Evolutionary conservation across 129 eudicot species (phyloP).

Genomic region (Flaveria ramosissima): DNA sequence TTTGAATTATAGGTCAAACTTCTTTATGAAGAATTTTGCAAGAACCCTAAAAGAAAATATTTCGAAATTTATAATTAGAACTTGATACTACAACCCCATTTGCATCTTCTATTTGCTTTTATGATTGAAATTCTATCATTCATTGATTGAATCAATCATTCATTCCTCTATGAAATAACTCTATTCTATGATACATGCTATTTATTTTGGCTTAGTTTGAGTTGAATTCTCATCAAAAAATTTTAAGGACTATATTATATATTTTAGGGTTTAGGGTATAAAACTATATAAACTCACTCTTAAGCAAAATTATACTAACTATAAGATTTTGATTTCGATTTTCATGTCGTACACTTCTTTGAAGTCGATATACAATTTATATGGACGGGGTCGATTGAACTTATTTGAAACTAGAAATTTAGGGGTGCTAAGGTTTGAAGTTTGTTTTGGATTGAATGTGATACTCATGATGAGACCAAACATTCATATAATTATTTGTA

Average conservation of each 20-base stretch:
- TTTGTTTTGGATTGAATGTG: too few relatives aligned
- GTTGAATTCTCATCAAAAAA: not conserved
- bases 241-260: not conserved
- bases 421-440: too few relatives aligned
- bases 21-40: conserved; percentile 29
- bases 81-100: conserved; percentile 43
- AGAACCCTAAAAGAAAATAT: conserved; percentile 21
- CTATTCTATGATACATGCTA: not conserved
- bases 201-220: not conserved
- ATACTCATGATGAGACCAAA: too few relatives aligned
- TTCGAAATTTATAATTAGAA: conserved; percentile 27
- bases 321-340: too few relatives aligned
- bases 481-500: too few relatives aligned
- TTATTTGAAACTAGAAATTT: too few relatives aligned
- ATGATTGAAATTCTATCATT: conserved; percentile 16
- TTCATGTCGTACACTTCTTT: too few relatives aligned
- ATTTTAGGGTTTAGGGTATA: not conserved
- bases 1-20: conserved; percentile 40
- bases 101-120: conserved; percentile 43
- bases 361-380: too few relatives aligned
- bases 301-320: not conserved
- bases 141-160: conserved; percentile 28
- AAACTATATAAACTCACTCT: too few relatives aligned
- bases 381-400: too few relatives aligned
- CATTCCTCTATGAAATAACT: conserved; percentile 3